Percentiles rank a stretch among this genome's conserved stretches.
Conservation (phyloP, 768 basidiomycete genomes). For the Gymnopilus dilepis region DNA sequence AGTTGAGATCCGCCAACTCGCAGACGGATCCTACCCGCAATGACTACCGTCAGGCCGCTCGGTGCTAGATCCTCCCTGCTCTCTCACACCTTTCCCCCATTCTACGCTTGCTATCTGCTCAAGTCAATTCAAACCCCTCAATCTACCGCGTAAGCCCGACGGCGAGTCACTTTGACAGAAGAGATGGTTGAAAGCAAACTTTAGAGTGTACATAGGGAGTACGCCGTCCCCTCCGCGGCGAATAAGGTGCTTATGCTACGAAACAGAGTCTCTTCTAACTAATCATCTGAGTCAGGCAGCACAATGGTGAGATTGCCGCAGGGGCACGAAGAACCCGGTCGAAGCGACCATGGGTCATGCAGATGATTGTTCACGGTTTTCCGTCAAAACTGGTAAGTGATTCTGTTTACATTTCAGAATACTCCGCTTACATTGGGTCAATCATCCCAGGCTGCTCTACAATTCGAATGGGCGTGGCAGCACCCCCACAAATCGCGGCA, state of each 20-base stretch:
- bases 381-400: slow-evolving; percentile 62
- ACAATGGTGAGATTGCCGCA: slow-evolving; percentile 77
- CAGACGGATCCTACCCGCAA: slow-evolving; percentile 4
- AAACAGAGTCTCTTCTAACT: not conserved
- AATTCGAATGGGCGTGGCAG: slow-evolving; percentile 91
- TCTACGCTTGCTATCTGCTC: slow-evolving; percentile 87
- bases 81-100: slow-evolving; percentile 52
- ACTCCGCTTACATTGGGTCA: too few species aligned
- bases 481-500: slow-evolving; percentile 75
- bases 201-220: slow-evolving; percentile 78
- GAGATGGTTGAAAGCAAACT: slow-evolving; percentile 11
- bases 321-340: slow-evolving; percentile 71
- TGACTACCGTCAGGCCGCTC: slow-evolving; percentile 14
- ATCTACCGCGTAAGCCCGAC: slow-evolving; percentile 44
- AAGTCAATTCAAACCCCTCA: slow-evolving; percentile 63
- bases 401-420: not conserved
- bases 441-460: slow-evolving; percentile 59
- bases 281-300: slow-evolving; percentile 54
- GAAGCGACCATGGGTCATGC: slow-evolving; percentile 80
- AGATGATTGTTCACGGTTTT: slow-evolving; percentile 86
- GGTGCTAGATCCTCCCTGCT: slow-evolving; percentile 25
- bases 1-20: not conserved
- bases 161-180: slow-evolving; percentile 1
- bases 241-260: slow-evolving; percentile 49
- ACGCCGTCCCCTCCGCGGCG: slow-evolving; percentile 70